Evolutionary conservation across 352 stramenopile species (phyloP).

Genomic region (Globisporangium barbulae): DNA sequence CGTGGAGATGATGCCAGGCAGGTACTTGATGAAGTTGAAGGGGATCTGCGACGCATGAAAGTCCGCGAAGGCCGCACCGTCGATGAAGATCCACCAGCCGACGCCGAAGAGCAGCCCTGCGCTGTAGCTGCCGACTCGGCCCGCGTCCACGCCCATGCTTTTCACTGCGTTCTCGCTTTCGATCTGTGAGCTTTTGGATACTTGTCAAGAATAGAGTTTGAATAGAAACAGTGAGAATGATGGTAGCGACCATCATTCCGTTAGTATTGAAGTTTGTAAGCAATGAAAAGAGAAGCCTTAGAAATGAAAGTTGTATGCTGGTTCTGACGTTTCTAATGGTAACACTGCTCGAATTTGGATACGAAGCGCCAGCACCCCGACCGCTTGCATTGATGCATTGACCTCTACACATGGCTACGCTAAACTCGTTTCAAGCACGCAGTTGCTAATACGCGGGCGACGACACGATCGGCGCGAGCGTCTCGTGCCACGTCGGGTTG

Average conservation of each 20-base stretch:
- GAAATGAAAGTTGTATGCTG: not conserved
- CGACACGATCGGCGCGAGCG: slow-evolving; percentile 39
- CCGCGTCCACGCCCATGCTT: slow-evolving; percentile 24
- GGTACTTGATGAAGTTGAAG: slow-evolving; percentile 58
- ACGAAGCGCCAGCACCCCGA: not conserved
- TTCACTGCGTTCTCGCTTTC: not conserved
- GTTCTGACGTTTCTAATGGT: not conserved
- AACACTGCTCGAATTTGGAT: not conserved
- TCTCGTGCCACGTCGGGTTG: slow-evolving; percentile 56
- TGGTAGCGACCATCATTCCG: not conserved
- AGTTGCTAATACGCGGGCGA: not conserved
- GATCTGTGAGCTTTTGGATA: slow-evolving; percentile 3
- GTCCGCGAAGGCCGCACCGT: slow-evolving; percentile 41
- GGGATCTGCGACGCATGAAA: slow-evolving; percentile 48
- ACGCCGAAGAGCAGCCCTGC: slow-evolving; percentile 47
- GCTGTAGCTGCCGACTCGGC: slow-evolving; percentile 43
- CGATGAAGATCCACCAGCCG: slow-evolving; percentile 61
- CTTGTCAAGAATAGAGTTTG: slow-evolving; percentile 5
- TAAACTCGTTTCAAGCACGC: not conserved
- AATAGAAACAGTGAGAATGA: slow-evolving; percentile 3
- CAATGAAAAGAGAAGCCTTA: not conserved
- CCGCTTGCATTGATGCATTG: not conserved
- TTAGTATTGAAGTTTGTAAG: not conserved
- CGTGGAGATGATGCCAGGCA: slow-evolving; percentile 50
- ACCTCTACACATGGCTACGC: not conserved